A percentile compares a stretch with the other conserved stretches of the same genome.
Evolutionary conservation across 2,329 filamentous ascomycete genomes (phyloP).

Genomic region (Colletotrichum lini): DNA sequence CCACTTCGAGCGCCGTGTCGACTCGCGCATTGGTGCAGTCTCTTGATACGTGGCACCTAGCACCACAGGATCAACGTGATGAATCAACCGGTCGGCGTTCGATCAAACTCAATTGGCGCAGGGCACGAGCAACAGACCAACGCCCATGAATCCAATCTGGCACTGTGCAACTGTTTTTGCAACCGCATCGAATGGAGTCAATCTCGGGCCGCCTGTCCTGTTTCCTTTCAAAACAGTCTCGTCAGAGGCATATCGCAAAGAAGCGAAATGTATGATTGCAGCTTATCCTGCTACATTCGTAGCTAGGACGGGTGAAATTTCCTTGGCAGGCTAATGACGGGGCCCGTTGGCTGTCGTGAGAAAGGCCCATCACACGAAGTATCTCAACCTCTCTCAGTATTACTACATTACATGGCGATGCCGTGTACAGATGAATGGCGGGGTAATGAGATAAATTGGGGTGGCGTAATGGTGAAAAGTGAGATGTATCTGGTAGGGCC

Average conservation of each 20-base stretch:
- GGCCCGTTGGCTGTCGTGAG: neutral
- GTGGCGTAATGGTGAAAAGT: neutral
- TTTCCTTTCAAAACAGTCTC: neutral
- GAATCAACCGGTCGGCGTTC: slow-evolving; percentile 29
- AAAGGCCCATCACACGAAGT: neutral
- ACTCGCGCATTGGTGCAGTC: slow-evolving; percentile 31
- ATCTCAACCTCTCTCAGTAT: slow-evolving; percentile 6
- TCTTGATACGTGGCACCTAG: slow-evolving; percentile 5
- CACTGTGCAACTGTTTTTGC: neutral
- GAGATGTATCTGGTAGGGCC: neutral
- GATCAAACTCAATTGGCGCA: slow-evolving; percentile 24
- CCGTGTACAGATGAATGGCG: neutral
- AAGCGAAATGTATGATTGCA: neutral
- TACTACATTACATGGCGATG: neutral
- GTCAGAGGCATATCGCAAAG: neutral
- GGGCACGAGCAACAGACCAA: neutral
- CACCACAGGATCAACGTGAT: slow-evolving; percentile 13
- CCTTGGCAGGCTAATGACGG: neutral
- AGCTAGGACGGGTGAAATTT: neutral
- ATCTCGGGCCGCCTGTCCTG: neutral
- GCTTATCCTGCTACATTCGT: neutral
- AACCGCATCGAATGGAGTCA: neutral
- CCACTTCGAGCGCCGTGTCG: neutral
- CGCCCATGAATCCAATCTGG: neutral
- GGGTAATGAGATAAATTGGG: neutral